These are phyloP conservation scores for Coemansia sp. DNA, from an alignment of 192 early-diverging fungal genomes.

Conservation along the genomic window DNA sequence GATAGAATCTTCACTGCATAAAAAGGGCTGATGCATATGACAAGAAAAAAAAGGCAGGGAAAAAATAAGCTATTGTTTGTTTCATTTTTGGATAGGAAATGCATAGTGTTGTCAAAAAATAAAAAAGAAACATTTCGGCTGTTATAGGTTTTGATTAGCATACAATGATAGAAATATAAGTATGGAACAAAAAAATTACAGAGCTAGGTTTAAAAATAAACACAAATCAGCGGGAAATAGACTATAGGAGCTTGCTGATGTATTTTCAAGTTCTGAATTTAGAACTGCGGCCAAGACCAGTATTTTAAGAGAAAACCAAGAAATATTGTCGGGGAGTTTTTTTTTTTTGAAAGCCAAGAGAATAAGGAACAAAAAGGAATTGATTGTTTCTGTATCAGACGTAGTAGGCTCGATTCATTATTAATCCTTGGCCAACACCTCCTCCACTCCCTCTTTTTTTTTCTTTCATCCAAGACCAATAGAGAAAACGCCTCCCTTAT, in stretches of 20 bases:
- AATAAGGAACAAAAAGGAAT: background rate
- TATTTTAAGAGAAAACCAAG: background rate
- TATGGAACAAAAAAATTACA: no score
- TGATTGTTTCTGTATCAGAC: no score
- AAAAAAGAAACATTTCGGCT: background rate
- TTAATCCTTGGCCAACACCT: no score
- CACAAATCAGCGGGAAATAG: no score
- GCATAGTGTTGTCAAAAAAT: constrained; percentile 1
- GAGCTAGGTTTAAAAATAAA: no score
- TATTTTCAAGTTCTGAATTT: background rate
- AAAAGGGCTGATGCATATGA: background rate
- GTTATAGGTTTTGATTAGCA: background rate
- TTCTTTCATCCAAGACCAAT: no score
- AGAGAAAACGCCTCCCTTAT: no score
- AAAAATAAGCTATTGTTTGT: background rate
- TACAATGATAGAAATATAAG: background rate
- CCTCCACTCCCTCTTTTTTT: no score
- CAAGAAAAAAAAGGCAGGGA: no score
- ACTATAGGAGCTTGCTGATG: background rate
- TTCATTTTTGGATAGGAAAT: background rate
- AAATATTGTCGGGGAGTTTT: constrained; percentile 1
- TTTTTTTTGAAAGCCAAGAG: constrained; percentile 4
- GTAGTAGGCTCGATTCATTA: no score
- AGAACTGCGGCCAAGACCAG: background rate
- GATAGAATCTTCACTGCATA: background rate